These are phyloP conservation scores for Eucalyptus urophylla DNA, from an alignment of 345 rosid genomes.

Conservation along the genomic window DNA sequence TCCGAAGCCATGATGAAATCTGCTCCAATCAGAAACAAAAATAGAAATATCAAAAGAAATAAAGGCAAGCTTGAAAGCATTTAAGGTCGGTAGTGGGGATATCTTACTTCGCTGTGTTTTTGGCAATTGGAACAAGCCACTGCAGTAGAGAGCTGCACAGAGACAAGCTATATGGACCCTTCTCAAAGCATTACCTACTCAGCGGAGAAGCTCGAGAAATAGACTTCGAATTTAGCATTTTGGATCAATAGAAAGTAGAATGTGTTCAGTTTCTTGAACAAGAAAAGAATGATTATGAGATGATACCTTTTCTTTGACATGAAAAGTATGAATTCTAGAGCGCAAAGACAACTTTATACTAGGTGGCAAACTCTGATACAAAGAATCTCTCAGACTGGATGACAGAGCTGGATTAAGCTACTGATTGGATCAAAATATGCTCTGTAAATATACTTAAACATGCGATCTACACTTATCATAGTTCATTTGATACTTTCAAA, in stretches of 20 bases:
- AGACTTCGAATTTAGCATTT: neutral
- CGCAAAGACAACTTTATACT: conserved; percentile 56
- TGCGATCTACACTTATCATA: neutral
- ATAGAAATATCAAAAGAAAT: no score
- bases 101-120: no score
- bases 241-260: neutral
- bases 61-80: no score
- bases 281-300: neutral
- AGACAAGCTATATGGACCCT: neutral
- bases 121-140: neutral
- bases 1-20: conserved; percentile 98
- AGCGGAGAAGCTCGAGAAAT: neutral
- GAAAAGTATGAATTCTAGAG: conserved; percentile 46
- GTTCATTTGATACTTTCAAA: neutral
- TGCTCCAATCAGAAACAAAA: neutral
- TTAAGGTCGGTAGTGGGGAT: no score
- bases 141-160: conserved; percentile 70
- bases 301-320: conserved; percentile 44
- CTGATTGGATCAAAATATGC: conserved; percentile 19
- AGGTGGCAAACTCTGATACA: conserved; percentile 84
- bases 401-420: conserved; percentile 72
- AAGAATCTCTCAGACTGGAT: conserved; percentile 65
- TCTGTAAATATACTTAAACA: neutral
- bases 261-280: neutral
- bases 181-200: neutral